Evolutionary conservation across 768 basidiomycete species (phyloP).

Genomic region (Chalciporus sphaerocephalus): DNA sequence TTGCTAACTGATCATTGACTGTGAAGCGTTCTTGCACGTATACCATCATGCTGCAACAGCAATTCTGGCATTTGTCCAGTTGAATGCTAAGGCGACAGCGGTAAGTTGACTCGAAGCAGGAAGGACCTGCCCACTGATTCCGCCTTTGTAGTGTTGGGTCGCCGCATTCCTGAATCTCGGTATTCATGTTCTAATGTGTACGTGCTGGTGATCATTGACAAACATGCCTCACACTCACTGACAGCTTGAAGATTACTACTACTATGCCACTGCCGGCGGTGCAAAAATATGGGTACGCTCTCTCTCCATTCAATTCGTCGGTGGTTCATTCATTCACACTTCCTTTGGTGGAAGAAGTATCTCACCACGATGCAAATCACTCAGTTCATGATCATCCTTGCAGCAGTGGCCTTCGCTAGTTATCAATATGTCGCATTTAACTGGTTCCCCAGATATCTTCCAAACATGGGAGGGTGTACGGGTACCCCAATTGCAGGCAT

Average conservation of each 20-base stretch:
- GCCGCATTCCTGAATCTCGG: constrained; percentile 82
- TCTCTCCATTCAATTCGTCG: background rate
- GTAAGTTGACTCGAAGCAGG: constrained; percentile 43
- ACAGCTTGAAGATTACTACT: constrained; percentile 79
- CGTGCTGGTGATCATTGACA: constrained; percentile 27
- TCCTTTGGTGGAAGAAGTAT: constrained; percentile 21
- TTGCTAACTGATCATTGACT: constrained; percentile 1
- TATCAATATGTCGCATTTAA: constrained; percentile 20
- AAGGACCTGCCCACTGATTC: background rate
- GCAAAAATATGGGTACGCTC: constrained; percentile 18
- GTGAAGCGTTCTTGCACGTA: constrained; percentile 86
- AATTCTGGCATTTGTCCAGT: constrained; percentile 85
- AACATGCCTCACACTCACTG: background rate
- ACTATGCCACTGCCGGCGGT: constrained; percentile 85
- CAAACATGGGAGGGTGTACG: constrained; percentile 15
- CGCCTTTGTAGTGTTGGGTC: constrained; percentile 72
- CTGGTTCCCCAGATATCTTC: constrained; percentile 15
- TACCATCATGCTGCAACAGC: constrained; percentile 98
- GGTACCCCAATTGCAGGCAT: constrained; percentile 15
- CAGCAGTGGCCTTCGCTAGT: constrained; percentile 4
- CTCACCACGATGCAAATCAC: constrained; percentile 23
- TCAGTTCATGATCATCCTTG: constrained; percentile 21
- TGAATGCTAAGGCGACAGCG: constrained; percentile 85
- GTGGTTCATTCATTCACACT: background rate
- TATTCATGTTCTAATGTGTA: constrained; percentile 97